A percentile compares a stretch with the other conserved stretches of the same genome.
Evolutionary conservation across 1,284 basidiomycete genomes (phyloP).

Genomic region (Ganoderma meredithae): DNA sequence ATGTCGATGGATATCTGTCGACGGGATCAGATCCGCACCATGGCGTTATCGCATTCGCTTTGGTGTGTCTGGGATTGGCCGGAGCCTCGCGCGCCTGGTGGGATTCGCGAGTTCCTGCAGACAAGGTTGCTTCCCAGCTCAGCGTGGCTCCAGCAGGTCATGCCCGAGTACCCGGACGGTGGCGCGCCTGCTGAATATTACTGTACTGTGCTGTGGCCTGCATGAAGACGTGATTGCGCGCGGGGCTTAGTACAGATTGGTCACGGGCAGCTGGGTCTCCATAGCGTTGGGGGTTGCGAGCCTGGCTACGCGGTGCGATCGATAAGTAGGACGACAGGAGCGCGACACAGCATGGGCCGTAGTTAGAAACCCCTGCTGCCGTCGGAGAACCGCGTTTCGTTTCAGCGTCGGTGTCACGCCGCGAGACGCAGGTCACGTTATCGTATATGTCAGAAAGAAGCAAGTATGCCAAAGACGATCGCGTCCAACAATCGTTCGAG

Average conservation of each 20-base stretch:
- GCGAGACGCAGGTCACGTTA: not conserved
- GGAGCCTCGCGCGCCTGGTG: not conserved
- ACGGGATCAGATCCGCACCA: slow-evolving; percentile 3
- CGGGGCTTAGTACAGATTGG: not conserved
- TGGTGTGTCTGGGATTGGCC: not conserved
- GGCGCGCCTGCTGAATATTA: not conserved
- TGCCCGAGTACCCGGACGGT: not conserved
- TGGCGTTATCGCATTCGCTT: slow-evolving; percentile 4
- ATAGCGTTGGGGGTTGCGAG: not conserved
- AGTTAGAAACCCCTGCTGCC: not conserved
- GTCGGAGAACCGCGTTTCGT: not conserved
- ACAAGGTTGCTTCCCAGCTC: slow-evolving; percentile 1
- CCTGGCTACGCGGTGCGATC: not conserved
- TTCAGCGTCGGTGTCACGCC: not conserved
- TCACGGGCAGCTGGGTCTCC: not conserved
- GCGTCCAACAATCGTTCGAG: not conserved
- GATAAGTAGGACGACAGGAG: not conserved
- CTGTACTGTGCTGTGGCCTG: not conserved
- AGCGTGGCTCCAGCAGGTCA: not conserved
- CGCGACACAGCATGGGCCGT: not conserved
- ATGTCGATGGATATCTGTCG: slow-evolving; percentile 8
- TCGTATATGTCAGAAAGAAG: slow-evolving; percentile 2
- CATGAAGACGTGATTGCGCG: not conserved
- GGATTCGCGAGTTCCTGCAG: not conserved
- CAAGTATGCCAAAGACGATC: not conserved